Evolutionary conservation across 1,284 basidiomycete genomes (phyloP).

Genomic region (Ceratobasidium sp.): DNA sequence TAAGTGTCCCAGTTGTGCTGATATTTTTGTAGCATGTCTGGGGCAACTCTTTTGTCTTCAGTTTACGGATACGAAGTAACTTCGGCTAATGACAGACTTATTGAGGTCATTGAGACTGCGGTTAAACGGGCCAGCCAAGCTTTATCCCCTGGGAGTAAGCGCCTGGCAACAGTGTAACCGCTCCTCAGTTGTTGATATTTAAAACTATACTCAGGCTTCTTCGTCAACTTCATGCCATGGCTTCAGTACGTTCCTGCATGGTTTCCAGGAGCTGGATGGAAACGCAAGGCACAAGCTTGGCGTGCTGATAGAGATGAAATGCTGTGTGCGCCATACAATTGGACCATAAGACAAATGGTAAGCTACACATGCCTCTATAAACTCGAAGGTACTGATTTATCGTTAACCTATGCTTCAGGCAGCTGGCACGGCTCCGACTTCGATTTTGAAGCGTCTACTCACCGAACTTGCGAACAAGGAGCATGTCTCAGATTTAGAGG

Average conservation of each 20-base stretch:
- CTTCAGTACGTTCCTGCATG: conserved; percentile 43
- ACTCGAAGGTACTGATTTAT: no score
- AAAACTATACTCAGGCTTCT: conserved; percentile 14
- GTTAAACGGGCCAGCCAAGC: neutral
- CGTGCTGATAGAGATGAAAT: conserved; percentile 13
- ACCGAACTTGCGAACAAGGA: neutral
- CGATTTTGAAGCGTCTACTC: conserved; percentile 6
- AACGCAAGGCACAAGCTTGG: conserved; percentile 37
- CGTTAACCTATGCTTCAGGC: neutral
- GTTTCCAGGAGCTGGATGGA: conserved; percentile 45
- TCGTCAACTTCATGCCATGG: conserved; percentile 27
- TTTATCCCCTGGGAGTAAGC: conserved; percentile 4
- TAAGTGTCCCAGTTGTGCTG: no score
- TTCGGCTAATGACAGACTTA: neutral
- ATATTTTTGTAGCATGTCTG: neutral
- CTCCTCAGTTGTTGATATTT: neutral
- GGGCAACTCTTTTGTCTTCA: neutral
- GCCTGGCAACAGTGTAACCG: no score
- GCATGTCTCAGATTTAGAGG: neutral
- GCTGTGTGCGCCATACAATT: conserved; percentile 17
- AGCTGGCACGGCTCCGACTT: neutral
- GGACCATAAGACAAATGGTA: conserved; percentile 28
- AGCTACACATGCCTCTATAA: neutral
- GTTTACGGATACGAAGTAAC: conserved; percentile 25
- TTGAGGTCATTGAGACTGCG: neutral